Conservation (phyloP, 2,329 filamentous ascomycete genomes). For the Trichoderma asperellum region DNA sequence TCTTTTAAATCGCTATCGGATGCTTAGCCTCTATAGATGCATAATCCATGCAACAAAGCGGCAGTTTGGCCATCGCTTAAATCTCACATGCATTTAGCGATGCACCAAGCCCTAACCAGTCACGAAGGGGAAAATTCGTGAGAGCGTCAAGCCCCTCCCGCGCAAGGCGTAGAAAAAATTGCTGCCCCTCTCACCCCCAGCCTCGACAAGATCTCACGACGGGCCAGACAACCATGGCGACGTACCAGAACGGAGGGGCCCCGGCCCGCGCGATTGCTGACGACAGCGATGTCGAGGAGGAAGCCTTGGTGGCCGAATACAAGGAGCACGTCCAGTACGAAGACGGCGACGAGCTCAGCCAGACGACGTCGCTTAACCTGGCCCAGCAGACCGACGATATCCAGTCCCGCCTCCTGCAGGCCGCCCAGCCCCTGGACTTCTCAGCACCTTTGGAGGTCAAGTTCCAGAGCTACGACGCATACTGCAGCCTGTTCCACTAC, state of each 20-base stretch:
- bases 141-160: constrained; percentile 37
- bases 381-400: constrained; percentile 85
- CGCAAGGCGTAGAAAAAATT: constrained; percentile 42
- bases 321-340: constrained; percentile 95
- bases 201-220: constrained; percentile 39
- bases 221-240: constrained; percentile 56
- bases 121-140: constrained; percentile 42
- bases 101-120: constrained; percentile 47
- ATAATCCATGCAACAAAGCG: constrained; percentile 38
- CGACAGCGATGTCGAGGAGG: constrained; percentile 95
- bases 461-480: constrained; percentile 98
- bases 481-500: constrained; percentile 99
- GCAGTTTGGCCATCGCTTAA: constrained; percentile 37
- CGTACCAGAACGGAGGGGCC: constrained; percentile 64
- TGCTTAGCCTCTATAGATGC: constrained; percentile 34
- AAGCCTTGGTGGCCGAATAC: constrained; percentile 94
- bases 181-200: constrained; percentile 37
- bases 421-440: constrained; percentile 94
- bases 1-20: constrained; percentile 32
- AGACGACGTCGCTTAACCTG: constrained; percentile 69
- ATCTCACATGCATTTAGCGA: constrained; percentile 36
- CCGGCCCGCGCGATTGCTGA: constrained; percentile 67
- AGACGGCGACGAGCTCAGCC: constrained; percentile 79
- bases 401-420: constrained; percentile 86
- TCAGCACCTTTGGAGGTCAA: constrained; percentile 94